A percentile compares a stretch with the other conserved stretches of the same genome.
Conservation (phyloP, 73 alveolate species). For the Paramecium bursaria region DNA sequence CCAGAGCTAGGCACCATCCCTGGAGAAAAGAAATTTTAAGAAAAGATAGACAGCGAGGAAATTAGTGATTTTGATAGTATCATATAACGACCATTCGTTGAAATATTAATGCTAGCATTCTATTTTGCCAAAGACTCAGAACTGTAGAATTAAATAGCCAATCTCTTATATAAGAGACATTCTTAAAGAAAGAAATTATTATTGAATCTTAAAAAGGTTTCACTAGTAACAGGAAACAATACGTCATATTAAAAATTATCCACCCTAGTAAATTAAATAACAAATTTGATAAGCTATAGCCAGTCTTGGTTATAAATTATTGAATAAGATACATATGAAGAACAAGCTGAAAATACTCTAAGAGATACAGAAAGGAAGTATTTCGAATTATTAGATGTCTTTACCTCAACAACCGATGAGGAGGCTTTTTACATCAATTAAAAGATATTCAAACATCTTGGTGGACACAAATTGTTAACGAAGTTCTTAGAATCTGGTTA, state of each 20-base stretch:
- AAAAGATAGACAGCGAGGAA: neutral
- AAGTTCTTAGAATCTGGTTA: constrained; percentile 66
- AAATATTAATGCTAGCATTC: constrained; percentile 58
- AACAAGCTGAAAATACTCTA: constrained; percentile 65
- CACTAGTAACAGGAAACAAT: constrained; percentile 39
- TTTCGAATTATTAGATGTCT: constrained; percentile 8
- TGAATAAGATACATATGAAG: constrained; percentile 57
- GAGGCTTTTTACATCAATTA: constrained; percentile 44
- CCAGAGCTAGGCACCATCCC: constrained; percentile 8
- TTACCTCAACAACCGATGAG: neutral
- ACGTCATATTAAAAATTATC: constrained; percentile 53
- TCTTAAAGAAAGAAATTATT: constrained; percentile 51
- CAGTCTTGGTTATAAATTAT: constrained; percentile 65
- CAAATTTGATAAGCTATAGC: constrained; percentile 56
- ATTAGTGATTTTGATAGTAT: constrained; percentile 61
- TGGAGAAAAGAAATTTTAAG: constrained; percentile 14
- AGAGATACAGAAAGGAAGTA: constrained; percentile 9
- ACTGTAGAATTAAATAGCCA: constrained; percentile 54
- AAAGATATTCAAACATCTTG: constrained; percentile 65
- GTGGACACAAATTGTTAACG: constrained; percentile 54
- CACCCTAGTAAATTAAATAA: constrained; percentile 51
- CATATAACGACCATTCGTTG: constrained; percentile 64
- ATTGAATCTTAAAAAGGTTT: constrained; percentile 42
- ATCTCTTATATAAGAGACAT: constrained; percentile 38
- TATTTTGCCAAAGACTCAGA: constrained; percentile 70